Evolutionary conservation across 257 asterid genomes (phyloP).

Genomic region (Solanum ossicruentum): DNA sequence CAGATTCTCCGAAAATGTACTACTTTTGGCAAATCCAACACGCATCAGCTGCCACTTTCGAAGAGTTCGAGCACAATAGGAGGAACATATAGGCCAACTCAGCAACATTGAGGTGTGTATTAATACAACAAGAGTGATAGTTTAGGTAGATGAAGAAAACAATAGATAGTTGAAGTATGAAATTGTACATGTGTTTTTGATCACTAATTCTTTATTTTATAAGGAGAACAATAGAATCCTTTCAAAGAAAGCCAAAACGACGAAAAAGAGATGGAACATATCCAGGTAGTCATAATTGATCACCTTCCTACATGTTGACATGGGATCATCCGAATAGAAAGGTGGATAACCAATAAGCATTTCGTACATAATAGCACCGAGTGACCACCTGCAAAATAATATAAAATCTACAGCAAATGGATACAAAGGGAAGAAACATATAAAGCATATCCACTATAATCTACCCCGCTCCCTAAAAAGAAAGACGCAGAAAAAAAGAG

Average conservation of each 20-base stretch:
- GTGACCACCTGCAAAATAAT: slow-evolving; percentile 26
- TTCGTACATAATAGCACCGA: slow-evolving; percentile 38
- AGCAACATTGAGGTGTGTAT: neutral
- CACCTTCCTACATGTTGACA: slow-evolving; percentile 34
- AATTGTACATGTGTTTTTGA: neutral
- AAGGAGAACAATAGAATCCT: neutral
- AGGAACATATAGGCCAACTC: neutral
- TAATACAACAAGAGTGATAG: neutral
- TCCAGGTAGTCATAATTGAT: neutral
- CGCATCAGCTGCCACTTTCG: too few relatives aligned
- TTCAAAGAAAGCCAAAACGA: neutral
- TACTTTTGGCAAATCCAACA: too few relatives aligned
- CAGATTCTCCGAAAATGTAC: too few relatives aligned
- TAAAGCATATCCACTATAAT: neutral
- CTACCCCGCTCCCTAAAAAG: neutral
- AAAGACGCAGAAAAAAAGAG: neutral
- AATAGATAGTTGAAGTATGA: neutral
- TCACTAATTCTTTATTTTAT: neutral
- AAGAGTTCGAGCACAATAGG: neutral
- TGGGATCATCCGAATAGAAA: slow-evolving; percentile 33
- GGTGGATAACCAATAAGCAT: slow-evolving; percentile 44
- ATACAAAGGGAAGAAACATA: neutral
- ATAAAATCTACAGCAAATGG: neutral
- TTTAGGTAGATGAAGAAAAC: neutral
- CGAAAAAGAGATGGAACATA: neutral